A percentile compares a stretch with the other conserved stretches of the same genome.
phyloP scores from a whole-genome alignment of 2,329 filamentous ascomycete genomes.

The Ceratocystis colombiana region DNA sequence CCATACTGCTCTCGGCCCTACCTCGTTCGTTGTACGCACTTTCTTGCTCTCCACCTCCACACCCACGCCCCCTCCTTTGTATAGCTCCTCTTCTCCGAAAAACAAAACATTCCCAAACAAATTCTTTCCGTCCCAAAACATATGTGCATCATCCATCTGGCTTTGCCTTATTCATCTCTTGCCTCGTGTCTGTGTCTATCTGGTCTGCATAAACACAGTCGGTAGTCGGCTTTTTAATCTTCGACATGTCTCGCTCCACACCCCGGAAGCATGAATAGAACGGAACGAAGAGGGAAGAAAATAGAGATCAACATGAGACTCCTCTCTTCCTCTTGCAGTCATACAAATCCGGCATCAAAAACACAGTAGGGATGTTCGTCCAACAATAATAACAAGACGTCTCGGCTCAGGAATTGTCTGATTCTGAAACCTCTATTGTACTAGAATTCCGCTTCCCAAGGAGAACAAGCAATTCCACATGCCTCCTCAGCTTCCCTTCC shows the following conservation, averaged over 20 bases:
- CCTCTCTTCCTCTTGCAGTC: not conserved
- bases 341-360: conserved; percentile 1
- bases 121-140: not conserved
- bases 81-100: not conserved
- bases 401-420: not conserved
- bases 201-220: not conserved
- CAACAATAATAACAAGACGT: not conserved
- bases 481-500: not conserved
- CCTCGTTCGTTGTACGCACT: not conserved
- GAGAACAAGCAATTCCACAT: not conserved
- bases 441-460: conserved; percentile 4
- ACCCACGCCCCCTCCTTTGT: not conserved
- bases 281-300: too few species aligned
- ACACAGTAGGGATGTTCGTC: not conserved
- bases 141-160: not conserved
- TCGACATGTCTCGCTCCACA: not conserved
- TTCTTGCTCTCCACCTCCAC: not conserved
- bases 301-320: too few species aligned
- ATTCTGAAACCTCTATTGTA: not conserved
- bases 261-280: too few species aligned
- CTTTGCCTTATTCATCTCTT: not conserved
- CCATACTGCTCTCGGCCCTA: not conserved
- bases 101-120: conserved; percentile 5
- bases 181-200: not conserved
- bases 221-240: not conserved